phyloP scores from a whole-genome alignment of 805 yeast species.

The Wickerhamiella nectarea region DNA sequence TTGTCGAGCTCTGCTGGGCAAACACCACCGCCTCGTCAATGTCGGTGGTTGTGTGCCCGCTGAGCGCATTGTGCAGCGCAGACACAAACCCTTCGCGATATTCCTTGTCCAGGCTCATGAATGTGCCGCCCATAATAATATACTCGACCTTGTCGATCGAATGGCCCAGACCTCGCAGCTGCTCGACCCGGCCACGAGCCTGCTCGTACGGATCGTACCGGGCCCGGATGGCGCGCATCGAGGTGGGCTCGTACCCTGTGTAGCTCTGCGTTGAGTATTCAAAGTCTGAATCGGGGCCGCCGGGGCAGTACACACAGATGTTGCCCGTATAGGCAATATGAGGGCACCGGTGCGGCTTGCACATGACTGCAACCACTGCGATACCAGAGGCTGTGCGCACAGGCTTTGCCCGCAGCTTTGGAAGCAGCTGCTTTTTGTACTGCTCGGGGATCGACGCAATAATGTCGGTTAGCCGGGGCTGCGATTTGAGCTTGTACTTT shows the following conservation, averaged over 20 bases:
- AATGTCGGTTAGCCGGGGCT: constrained; percentile 89
- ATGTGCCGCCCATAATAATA: constrained; percentile 97
- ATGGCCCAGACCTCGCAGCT: constrained; percentile 87
- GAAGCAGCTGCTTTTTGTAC: constrained; percentile 77
- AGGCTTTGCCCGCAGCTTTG: constrained; percentile 95
- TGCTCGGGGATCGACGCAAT: constrained; percentile 93
- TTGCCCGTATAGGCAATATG: constrained; percentile 98
- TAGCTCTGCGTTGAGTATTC: constrained; percentile 97
- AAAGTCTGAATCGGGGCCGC: constrained; percentile 97
- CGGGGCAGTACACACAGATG: constrained; percentile 95
- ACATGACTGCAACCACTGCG: constrained; percentile 98
- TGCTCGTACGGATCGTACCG: constrained; percentile 97
- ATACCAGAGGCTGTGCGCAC: constrained; percentile 97
- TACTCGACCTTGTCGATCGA: constrained; percentile 95
- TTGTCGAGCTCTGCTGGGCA: constrained; percentile 88
- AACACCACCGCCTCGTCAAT: constrained; percentile 81
- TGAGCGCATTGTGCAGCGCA: constrained; percentile 83
- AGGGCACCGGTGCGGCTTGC: constrained; percentile 98
- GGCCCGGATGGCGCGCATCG: constrained; percentile 98
- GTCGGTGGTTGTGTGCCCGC: constrained; percentile 79
- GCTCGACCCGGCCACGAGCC: constrained; percentile 95
- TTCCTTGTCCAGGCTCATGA: constrained; percentile 83
- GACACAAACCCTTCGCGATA: constrained; percentile 84
- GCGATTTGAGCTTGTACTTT: constrained; percentile 79
- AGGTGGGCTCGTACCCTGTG: constrained; percentile 97